Evolutionary conservation across 805 yeast genomes (phyloP).

Genomic region (Monosporozyma solicola): DNA sequence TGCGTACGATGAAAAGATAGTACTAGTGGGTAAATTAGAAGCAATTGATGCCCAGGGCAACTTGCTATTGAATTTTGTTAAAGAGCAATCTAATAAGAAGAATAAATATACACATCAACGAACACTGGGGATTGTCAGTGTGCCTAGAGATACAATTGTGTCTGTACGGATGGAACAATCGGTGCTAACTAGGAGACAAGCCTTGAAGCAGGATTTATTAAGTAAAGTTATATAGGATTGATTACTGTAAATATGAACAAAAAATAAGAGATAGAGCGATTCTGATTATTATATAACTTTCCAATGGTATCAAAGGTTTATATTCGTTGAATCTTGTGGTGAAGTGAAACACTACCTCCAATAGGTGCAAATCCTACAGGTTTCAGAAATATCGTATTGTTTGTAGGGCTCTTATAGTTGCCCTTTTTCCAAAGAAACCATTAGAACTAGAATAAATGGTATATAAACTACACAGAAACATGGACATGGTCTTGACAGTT

Average conservation of each 20-base stretch:
- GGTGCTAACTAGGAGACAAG: constrained; percentile 12
- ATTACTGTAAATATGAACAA: neutral
- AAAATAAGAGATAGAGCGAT: neutral
- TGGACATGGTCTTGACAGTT: too few species aligned
- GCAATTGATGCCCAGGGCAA: constrained; percentile 39
- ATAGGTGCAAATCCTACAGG: neutral
- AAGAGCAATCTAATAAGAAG: constrained; percentile 24
- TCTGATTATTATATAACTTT: too few species aligned
- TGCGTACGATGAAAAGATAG: constrained; percentile 10
- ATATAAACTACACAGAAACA: neutral
- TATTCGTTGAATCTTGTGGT: too few species aligned
- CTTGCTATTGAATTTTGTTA: constrained; percentile 33
- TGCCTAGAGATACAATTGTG: constrained; percentile 36
- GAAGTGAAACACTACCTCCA: too few species aligned
- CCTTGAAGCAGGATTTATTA: neutral
- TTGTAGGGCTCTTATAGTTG: neutral
- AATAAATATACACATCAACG: constrained; percentile 20
- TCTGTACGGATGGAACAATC: constrained; percentile 19
- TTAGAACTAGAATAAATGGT: neutral
- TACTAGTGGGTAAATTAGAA: constrained; percentile 32
- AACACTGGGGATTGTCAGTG: constrained; percentile 45
- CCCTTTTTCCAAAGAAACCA: neutral
- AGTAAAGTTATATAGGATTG: neutral
- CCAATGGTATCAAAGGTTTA: neutral
- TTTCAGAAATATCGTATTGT: neutral